Conservation (phyloP, 495 filamentous ascomycete genomes). For the Trichoderma orchidacearum region DNA sequence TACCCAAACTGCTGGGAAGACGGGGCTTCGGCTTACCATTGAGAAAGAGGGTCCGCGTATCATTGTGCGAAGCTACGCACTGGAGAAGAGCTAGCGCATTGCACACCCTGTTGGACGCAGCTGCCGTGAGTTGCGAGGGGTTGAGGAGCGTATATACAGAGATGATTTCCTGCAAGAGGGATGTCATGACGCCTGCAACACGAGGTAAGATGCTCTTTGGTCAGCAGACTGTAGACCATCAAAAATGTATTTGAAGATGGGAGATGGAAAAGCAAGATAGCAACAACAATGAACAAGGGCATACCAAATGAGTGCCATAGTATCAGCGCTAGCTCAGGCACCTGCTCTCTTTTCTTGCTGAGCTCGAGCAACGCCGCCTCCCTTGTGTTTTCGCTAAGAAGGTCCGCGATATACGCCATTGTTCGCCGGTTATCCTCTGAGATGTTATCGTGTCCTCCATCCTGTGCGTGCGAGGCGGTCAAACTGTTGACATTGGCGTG, state of each 20-base stretch:
- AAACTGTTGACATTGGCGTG: conserved; percentile 30
- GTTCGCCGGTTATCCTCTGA: conserved; percentile 89
- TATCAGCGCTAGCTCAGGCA: conserved; percentile 89
- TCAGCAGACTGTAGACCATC: no score
- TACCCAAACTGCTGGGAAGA: not conserved
- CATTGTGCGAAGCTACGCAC: conserved; percentile 95
- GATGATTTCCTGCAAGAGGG: conserved; percentile 94
- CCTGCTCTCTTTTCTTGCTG: conserved; percentile 97
- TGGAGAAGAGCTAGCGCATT: conserved; percentile 94
- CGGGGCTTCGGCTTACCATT: conserved; percentile 46
- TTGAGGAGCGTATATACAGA: conserved; percentile 95
- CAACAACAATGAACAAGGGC: conserved; percentile 11
- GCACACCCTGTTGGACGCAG: conserved; percentile 93
- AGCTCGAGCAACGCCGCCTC: conserved; percentile 90
- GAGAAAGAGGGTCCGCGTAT: conserved; percentile 84
- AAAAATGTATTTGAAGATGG: conserved; percentile 1
- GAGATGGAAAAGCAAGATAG: conserved; percentile 2
- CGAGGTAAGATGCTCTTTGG: not conserved
- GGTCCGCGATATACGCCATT: conserved; percentile 82
- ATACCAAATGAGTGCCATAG: conserved; percentile 98
- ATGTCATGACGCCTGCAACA: conserved; percentile 84
- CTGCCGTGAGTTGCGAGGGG: conserved; percentile 90
- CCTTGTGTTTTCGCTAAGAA: conserved; percentile 73
- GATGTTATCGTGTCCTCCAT: conserved; percentile 38
- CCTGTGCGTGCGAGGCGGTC: conserved; percentile 40